Percentiles rank a stretch among this genome's conserved stretches.
phyloP scores from a whole-genome alignment of 192 early-diverging fungal species.

The Lobosporangium transversale region DNA sequence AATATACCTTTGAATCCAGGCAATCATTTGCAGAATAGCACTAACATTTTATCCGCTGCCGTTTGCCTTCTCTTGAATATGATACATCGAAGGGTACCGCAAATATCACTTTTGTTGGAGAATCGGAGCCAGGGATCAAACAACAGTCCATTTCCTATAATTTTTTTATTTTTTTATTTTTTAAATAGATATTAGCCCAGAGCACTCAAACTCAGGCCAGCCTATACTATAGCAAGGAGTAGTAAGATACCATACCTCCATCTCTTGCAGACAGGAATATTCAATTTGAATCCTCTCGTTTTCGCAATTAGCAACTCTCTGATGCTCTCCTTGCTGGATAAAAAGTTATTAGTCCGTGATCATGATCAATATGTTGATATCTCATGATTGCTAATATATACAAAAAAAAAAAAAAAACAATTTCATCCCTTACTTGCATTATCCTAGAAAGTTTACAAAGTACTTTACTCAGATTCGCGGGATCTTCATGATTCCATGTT shows the following conservation, averaged over 20 bases:
- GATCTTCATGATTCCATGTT: slow-evolving; percentile 36
- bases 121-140: slow-evolving; percentile 28
- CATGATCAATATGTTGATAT: too few species aligned
- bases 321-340: slow-evolving; percentile 39
- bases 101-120: slow-evolving; percentile 48
- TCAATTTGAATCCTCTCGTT: slow-evolving; percentile 50
- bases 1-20: too few species aligned
- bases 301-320: slow-evolving; percentile 32
- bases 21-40: too few species aligned
- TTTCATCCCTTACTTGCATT: slow-evolving; percentile 26
- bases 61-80: slow-evolving; percentile 4
- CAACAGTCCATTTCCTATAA: slow-evolving; percentile 46
- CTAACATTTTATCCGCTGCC: slow-evolving; percentile 20
- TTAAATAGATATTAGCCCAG: not conserved
- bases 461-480: slow-evolving; percentile 29
- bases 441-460: slow-evolving; percentile 33
- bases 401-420: too few species aligned
- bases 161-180: not conserved
- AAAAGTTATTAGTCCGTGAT: too few species aligned
- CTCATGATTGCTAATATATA: too few species aligned
- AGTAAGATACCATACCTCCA: slow-evolving; percentile 25
- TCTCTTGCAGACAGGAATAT: slow-evolving; percentile 31
- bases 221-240: not conserved
- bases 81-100: slow-evolving; percentile 38
- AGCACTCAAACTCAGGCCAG: not conserved